These are phyloP conservation scores for Ustilago sp. DNA, from an alignment of 1,284 basidiomycete genomes.

Conservation along the genomic window DNA sequence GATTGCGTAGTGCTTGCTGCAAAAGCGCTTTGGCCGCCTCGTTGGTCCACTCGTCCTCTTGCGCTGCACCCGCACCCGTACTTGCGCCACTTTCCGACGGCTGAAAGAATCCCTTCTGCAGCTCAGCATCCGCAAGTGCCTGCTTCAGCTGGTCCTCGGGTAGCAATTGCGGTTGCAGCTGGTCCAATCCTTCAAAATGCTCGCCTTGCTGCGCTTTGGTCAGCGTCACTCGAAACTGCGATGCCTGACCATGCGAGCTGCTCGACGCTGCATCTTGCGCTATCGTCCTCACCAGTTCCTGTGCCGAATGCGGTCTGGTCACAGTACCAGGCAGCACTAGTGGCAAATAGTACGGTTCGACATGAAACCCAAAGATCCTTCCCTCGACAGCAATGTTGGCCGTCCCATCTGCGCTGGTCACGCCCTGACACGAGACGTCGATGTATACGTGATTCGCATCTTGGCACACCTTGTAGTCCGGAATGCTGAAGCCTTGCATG, in stretches of 20 bases:
- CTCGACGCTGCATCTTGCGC: background rate
- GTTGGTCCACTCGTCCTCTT: conserved; percentile 1
- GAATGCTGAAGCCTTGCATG: conserved; percentile 44
- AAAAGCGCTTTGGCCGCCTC: conserved; percentile 31
- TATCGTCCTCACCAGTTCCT: background rate
- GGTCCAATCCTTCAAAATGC: conserved; percentile 25
- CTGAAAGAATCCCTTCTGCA: conserved; percentile 37
- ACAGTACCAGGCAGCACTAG: conserved; percentile 34
- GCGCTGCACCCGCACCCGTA: background rate
- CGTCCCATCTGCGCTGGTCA: background rate
- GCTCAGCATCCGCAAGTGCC: conserved; percentile 40
- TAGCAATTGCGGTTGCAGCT: conserved; percentile 37
- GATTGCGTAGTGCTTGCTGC: conserved; percentile 33
- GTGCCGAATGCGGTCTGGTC: background rate
- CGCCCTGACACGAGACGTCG: conserved; percentile 6
- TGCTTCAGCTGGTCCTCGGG: conserved; percentile 41
- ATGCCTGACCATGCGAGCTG: background rate
- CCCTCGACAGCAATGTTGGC: conserved; percentile 40
- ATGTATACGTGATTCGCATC: conserved; percentile 31
- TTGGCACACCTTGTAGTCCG: conserved; percentile 23
- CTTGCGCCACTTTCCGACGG: background rate
- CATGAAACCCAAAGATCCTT: conserved; percentile 45
- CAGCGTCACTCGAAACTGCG: conserved; percentile 18
- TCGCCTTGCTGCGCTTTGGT: conserved; percentile 26
- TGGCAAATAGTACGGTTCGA: conserved; percentile 42